These are phyloP conservation scores for Aspergillus indologenus DNA, from an alignment of 495 filamentous ascomycete genomes.

Conservation along the genomic window DNA sequence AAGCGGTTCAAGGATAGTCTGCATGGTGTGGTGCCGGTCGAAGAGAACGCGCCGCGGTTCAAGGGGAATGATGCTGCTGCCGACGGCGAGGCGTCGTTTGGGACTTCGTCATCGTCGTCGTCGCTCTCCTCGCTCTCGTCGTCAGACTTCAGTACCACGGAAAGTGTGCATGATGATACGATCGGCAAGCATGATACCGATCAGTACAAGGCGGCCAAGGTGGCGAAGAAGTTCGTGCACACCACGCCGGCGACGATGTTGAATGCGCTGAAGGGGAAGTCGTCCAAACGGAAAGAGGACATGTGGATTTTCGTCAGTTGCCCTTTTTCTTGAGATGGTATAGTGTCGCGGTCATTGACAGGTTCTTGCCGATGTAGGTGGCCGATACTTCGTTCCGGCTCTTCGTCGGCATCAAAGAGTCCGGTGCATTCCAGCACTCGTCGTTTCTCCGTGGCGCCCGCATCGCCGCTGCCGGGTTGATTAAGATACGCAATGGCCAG, in stretches of 20 bases:
- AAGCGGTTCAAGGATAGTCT: slow-evolving; percentile 74
- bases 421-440: slow-evolving; percentile 84
- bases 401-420: slow-evolving; percentile 88
- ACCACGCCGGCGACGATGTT: slow-evolving; percentile 66
- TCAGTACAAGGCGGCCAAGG: slow-evolving; percentile 52
- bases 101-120: slow-evolving; percentile 9
- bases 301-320: slow-evolving; percentile 80
- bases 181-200: slow-evolving; percentile 52
- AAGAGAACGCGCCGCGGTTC: slow-evolving; percentile 57
- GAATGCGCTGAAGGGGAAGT: slow-evolving; percentile 67
- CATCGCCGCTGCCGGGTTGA: slow-evolving; percentile 78
- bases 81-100: not conserved
- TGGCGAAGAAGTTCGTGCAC: slow-evolving; percentile 61
- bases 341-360: too few relatives aligned
- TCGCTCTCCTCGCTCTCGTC: slow-evolving; percentile 15
- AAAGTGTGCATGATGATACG: slow-evolving; percentile 26
- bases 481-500: slow-evolving; percentile 78
- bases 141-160: not conserved
- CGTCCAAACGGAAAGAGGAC: slow-evolving; percentile 64
- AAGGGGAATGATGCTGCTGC: slow-evolving; percentile 17
- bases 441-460: slow-evolving; percentile 81
- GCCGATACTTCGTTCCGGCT: slow-evolving; percentile 78
- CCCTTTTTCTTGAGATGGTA: too few relatives aligned
- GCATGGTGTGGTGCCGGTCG: slow-evolving; percentile 66
- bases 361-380: too few relatives aligned